These are phyloP conservation scores for Avena eriantha DNA, from an alignment of 176 grass and related monocot genomes.

Conservation along the genomic window DNA sequence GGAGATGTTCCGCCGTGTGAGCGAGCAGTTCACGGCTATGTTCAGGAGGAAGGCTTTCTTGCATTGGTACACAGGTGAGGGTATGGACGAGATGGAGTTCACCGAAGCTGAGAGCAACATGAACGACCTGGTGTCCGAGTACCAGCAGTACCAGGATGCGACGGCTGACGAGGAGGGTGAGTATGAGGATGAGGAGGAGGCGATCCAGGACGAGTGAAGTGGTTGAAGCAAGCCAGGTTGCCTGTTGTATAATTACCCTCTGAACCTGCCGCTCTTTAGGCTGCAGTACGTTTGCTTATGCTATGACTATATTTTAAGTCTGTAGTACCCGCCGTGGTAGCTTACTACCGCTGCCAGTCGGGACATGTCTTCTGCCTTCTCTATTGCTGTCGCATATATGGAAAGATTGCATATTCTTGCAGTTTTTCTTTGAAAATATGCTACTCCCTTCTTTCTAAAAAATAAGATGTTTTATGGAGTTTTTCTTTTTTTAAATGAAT, in stretches of 20 bases:
- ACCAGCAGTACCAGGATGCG: conserved; percentile 95
- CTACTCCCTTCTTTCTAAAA: too few relatives aligned
- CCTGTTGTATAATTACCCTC: background rate
- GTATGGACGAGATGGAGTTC: conserved; percentile 98
- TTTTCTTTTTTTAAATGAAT: too few relatives aligned
- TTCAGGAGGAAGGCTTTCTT: conserved; percentile 97
- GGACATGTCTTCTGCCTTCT: conserved; percentile 34
- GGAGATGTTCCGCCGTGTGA: conserved; percentile 94
- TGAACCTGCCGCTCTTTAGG: background rate
- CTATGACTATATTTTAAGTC: conserved; percentile 32
- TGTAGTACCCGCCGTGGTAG: conserved; percentile 44
- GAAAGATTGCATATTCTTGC: background rate
- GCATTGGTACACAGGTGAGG: conserved; percentile 94
- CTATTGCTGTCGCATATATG: conserved; percentile 48
- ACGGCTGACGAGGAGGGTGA: conserved; percentile 76
- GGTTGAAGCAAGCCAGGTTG: background rate
- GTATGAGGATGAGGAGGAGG: conserved; percentile 78
- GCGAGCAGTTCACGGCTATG: conserved; percentile 95
- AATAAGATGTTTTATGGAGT: too few relatives aligned
- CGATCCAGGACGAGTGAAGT: conserved; percentile 52
- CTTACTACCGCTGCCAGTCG: conserved; percentile 38
- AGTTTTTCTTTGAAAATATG: background rate
- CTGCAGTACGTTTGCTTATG: conserved; percentile 10
- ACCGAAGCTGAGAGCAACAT: conserved; percentile 90
- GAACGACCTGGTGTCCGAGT: conserved; percentile 87